A percentile compares a stretch with the other conserved stretches of the same genome.
Conservation (phyloP, 2,329 filamentous ascomycete genomes). For the Venturia nashicola region DNA sequence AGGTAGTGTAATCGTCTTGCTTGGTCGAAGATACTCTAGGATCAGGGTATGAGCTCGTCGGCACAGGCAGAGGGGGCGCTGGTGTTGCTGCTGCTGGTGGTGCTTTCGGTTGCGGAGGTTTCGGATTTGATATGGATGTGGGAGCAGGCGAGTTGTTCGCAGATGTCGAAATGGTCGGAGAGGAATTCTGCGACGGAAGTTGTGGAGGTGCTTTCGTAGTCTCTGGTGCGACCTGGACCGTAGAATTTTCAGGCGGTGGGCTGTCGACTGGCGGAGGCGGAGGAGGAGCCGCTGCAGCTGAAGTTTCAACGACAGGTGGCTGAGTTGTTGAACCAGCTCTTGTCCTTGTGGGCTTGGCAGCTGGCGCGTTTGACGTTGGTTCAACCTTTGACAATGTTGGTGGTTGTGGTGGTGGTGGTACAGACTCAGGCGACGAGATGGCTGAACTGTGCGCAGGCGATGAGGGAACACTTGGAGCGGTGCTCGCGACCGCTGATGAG, state of each 20-base stretch:
- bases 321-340: neutral
- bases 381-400: neutral
- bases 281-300: neutral
- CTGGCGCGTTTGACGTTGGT: neutral
- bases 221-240: neutral
- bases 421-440: neutral
- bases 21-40: neutral
- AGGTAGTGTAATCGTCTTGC: neutral
- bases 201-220: neutral
- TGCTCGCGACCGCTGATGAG: neutral
- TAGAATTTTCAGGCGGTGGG: neutral
- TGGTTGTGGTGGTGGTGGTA: neutral
- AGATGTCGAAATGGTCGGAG: neutral
- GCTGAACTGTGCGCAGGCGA: neutral
- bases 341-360: neutral
- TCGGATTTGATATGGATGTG: neutral
- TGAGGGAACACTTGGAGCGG: neutral
- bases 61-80: neutral
- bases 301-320: neutral
- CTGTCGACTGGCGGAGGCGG: neutral
- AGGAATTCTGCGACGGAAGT: neutral
- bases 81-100: neutral
- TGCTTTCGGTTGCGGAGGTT: constrained; percentile 1
- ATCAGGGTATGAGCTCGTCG: neutral
- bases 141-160: neutral